These are phyloP conservation scores for Hawksworthiomyces lignivorus DNA, from an alignment of 2,329 filamentous ascomycete species.

Conservation along the genomic window DNA sequence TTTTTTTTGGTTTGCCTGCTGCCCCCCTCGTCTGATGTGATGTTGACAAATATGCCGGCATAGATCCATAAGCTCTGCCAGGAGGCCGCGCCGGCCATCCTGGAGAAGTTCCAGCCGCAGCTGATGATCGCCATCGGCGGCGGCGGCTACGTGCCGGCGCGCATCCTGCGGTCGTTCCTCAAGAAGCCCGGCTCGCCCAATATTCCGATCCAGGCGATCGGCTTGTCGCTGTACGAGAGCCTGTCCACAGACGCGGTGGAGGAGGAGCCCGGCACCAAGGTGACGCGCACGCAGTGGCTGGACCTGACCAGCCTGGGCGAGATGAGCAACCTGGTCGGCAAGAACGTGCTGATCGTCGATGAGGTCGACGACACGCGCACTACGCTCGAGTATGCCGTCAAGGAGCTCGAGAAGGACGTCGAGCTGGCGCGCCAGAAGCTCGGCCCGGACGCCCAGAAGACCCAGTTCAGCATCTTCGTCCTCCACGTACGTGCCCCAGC, in stretches of 20 bases:
- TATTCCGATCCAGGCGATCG: slow-evolving; percentile 98
- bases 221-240: slow-evolving; percentile 90
- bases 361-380: slow-evolving; percentile 95
- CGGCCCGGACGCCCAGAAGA: slow-evolving; percentile 57
- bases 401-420: slow-evolving; percentile 91
- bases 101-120: slow-evolving; percentile 80
- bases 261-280: slow-evolving; percentile 82
- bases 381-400: slow-evolving; percentile 87
- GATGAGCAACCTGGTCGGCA: slow-evolving; percentile 84
- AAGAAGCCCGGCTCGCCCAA: slow-evolving; percentile 81
- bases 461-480: slow-evolving; percentile 90
- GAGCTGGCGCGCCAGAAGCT: slow-evolving; percentile 67
- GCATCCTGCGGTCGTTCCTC: slow-evolving; percentile 95
- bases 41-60: no score
- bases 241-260: slow-evolving; percentile 51
- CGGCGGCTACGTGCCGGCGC: slow-evolving; percentile 92
- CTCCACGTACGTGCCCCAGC: slow-evolving; percentile 60
- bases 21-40: no score
- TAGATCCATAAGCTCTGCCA: slow-evolving; percentile 99
- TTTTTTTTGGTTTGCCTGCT: slow-evolving; percentile 5
- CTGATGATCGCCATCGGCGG: slow-evolving; percentile 98
- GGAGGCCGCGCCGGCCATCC: slow-evolving; percentile 70
- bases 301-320: slow-evolving; percentile 75
- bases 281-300: slow-evolving; percentile 97
- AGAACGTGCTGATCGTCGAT: slow-evolving; percentile 86